Evolutionary conservation across 2,329 filamentous ascomycete genomes (phyloP).

Genomic region (Hirsutella minnesotensis): DNA sequence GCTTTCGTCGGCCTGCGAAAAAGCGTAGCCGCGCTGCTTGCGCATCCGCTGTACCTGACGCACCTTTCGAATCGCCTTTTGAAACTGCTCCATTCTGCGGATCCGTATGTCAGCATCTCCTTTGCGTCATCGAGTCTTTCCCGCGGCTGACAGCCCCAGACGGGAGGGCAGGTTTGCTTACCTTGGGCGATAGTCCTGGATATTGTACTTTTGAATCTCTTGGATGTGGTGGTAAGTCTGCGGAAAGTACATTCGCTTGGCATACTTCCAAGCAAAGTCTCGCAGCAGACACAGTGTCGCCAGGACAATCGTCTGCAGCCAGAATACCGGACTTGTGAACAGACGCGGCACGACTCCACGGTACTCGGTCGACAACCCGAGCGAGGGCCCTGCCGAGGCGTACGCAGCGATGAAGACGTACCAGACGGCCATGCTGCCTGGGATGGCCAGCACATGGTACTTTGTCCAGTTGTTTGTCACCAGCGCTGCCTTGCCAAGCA

Average conservation of each 20-base stretch:
- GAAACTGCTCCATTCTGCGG: slow-evolving; percentile 92
- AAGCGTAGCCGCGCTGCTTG: slow-evolving; percentile 96
- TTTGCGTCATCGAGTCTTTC: not conserved
- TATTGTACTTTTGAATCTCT: slow-evolving; percentile 99
- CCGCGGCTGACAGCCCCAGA: not conserved
- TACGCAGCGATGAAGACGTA: slow-evolving; percentile 82
- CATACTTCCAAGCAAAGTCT: slow-evolving; percentile 95
- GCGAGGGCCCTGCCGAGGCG: slow-evolving; percentile 70
- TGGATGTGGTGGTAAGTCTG: slow-evolving; percentile 97
- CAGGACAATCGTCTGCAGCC: slow-evolving; percentile 75
- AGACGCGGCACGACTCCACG: slow-evolving; percentile 70
- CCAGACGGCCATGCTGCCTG: slow-evolving; percentile 87
- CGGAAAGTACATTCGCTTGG: slow-evolving; percentile 92
- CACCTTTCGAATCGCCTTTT: slow-evolving; percentile 97
- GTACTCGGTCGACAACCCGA: slow-evolving; percentile 74
- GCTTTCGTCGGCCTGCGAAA: slow-evolving; percentile 92
- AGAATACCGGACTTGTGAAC: slow-evolving; percentile 76
- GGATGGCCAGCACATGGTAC: slow-evolving; percentile 90
- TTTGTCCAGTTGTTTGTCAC: slow-evolving; percentile 99
- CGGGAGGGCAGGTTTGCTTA: slow-evolving; percentile 17
- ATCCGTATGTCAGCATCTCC: not conserved
- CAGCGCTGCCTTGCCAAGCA: slow-evolving; percentile 86
- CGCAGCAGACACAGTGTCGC: slow-evolving; percentile 72
- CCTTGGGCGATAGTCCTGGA: slow-evolving; percentile 95
- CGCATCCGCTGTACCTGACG: slow-evolving; percentile 98